Conservation (phyloP, 352 stramenopile genomes). For the Phytophthora syringae region DNA sequence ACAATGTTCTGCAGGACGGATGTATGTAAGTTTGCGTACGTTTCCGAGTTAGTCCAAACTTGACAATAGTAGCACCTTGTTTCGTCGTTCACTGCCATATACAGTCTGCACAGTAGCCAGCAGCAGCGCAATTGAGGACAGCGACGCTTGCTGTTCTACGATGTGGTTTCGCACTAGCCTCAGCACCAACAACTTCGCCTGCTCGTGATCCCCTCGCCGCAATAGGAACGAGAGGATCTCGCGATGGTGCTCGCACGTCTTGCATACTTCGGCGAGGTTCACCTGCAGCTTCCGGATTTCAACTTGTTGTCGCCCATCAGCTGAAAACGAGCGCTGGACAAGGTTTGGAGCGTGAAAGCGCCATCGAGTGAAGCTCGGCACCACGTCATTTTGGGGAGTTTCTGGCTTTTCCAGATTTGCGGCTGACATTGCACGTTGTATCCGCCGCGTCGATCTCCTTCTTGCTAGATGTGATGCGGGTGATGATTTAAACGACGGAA, state of each 20-base stretch:
- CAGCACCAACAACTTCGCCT: slow-evolving; percentile 60
- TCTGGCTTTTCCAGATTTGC: slow-evolving; percentile 41
- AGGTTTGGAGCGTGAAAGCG: slow-evolving; percentile 70
- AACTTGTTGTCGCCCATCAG: slow-evolving; percentile 39
- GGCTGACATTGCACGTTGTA: slow-evolving; percentile 43
- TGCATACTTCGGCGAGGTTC: slow-evolving; percentile 66
- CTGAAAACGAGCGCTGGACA: slow-evolving; percentile 52
- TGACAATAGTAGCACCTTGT: slow-evolving; percentile 37
- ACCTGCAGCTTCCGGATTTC: slow-evolving; percentile 75
- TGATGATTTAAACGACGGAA: slow-evolving; percentile 23
- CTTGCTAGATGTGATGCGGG: slow-evolving; percentile 31
- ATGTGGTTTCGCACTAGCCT: slow-evolving; percentile 60
- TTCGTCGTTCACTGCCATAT: slow-evolving; percentile 37
- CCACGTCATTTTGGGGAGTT: slow-evolving; percentile 34
- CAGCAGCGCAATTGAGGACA: slow-evolving; percentile 42
- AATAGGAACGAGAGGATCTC: slow-evolving; percentile 79
- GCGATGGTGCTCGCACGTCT: slow-evolving; percentile 59
- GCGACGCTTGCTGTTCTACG: slow-evolving; percentile 51
- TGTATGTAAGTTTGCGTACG: slow-evolving; percentile 4
- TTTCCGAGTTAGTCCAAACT: slow-evolving; percentile 33
- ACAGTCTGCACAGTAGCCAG: slow-evolving; percentile 58
- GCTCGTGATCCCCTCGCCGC: slow-evolving; percentile 50
- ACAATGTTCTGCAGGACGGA: slow-evolving; percentile 11
- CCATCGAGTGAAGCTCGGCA: slow-evolving; percentile 56
- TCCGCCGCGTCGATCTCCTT: slow-evolving; percentile 18